Conservation (phyloP, 345 rosid genomes). For the Linum trigynum region DNA sequence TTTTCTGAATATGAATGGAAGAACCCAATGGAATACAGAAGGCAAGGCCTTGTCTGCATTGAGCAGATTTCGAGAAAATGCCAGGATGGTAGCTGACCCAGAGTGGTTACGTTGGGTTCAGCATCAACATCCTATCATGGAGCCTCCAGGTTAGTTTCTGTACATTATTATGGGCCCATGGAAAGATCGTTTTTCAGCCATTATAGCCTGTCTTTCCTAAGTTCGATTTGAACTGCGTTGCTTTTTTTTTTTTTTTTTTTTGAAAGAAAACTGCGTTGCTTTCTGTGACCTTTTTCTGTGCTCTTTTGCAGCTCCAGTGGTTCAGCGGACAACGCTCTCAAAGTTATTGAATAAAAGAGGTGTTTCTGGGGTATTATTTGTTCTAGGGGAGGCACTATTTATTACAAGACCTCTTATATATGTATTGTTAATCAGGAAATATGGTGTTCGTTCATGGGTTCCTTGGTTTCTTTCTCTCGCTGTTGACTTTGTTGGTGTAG, state of each 20-base stretch:
- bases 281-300: slow-evolving; percentile 6
- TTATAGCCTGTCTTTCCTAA: neutral
- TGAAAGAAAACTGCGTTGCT: slow-evolving; percentile 11
- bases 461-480: slow-evolving; percentile 86
- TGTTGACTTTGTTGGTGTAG: slow-evolving; percentile 49
- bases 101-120: slow-evolving; percentile 53
- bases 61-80: slow-evolving; percentile 69
- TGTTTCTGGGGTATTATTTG: slow-evolving; percentile 45
- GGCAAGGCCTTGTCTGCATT: slow-evolving; percentile 77
- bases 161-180: neutral
- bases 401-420: slow-evolving; percentile 80
- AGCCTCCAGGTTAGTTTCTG: slow-evolving; percentile 37
- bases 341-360: slow-evolving; percentile 62
- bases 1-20: slow-evolving; percentile 23
- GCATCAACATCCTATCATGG: slow-evolving; percentile 50
- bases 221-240: slow-evolving; percentile 4
- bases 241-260: no score
- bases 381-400: slow-evolving; percentile 62
- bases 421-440: slow-evolving; percentile 69
- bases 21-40: slow-evolving; percentile 52
- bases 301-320: slow-evolving; percentile 25
- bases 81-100: slow-evolving; percentile 43
- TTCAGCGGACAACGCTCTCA: slow-evolving; percentile 39
- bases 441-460: slow-evolving; percentile 74
- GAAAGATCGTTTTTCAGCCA: slow-evolving; percentile 1